Percentiles rank a stretch among this genome's conserved stretches.
Conservation (phyloP, 139 green algal species). For the Chlorella vulgaris region DNA sequence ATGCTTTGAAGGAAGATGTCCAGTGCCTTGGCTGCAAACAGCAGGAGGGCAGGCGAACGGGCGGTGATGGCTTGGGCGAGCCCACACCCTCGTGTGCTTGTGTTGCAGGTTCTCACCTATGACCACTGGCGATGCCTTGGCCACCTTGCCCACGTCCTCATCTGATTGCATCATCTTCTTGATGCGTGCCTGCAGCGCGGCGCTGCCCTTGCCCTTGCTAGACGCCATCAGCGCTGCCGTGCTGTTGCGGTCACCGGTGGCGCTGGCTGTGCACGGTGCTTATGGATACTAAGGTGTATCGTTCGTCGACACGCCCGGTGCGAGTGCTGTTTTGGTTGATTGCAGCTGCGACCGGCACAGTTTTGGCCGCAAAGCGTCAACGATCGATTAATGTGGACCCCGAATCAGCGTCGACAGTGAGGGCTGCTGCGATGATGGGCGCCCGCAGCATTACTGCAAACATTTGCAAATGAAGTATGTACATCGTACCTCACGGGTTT, state of each 20-base stretch:
- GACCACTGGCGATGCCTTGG: constrained; percentile 83
- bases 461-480: no score
- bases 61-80: neutral
- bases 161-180: constrained; percentile 97
- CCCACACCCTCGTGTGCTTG: neutral
- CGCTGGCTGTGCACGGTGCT: no score
- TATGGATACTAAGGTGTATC: no score
- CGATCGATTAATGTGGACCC: no score
- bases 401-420: no score
- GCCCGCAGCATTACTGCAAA: no score
- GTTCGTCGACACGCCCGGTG: no score
- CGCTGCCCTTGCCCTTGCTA: constrained; percentile 14
- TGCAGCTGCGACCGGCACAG: no score
- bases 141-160: constrained; percentile 96
- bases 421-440: no score
- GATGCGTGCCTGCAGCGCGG: constrained; percentile 56
- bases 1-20: constrained; percentile 88
- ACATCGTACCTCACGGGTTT: no score
- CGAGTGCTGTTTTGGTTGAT: no score
- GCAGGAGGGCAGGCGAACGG: neutral
- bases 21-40: constrained; percentile 72
- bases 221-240: neutral
- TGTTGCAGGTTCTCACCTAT: constrained; percentile 69
- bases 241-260: neutral
- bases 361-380: no score